Conservation (phyloP, 1,284 basidiomycete species). For the Moniliella sp. region DNA sequence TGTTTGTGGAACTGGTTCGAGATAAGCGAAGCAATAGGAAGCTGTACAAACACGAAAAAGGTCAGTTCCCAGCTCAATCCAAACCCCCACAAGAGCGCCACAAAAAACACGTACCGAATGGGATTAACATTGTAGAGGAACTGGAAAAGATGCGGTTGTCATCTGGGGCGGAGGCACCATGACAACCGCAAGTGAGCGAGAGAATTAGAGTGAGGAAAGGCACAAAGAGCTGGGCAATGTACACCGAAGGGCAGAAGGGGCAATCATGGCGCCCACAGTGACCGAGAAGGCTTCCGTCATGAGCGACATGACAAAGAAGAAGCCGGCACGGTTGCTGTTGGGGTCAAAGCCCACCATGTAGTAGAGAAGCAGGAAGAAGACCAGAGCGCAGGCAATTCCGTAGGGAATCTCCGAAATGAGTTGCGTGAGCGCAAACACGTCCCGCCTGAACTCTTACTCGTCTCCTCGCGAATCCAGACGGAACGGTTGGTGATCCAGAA, state of each 20-base stretch:
- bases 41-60: no score
- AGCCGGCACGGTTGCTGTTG: constrained; percentile 43
- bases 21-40: constrained; percentile 40
- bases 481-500: constrained; percentile 57
- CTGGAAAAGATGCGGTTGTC: constrained; percentile 11
- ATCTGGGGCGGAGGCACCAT: constrained; percentile 42
- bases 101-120: no score
- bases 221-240: constrained; percentile 61
- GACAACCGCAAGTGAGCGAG: constrained; percentile 40
- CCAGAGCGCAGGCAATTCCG: constrained; percentile 38
- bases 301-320: constrained; percentile 43
- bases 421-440: constrained; percentile 31
- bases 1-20: constrained; percentile 60
- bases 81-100: no score
- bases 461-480: constrained; percentile 21
- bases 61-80: no score
- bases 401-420: constrained; percentile 46
- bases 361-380: constrained; percentile 21
- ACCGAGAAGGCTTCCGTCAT: no score
- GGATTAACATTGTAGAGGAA: constrained; percentile 25
- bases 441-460: constrained; percentile 15
- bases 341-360: constrained; percentile 47
- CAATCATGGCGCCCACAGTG: no score
- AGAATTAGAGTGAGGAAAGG: constrained; percentile 45
- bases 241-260: no score